These are phyloP conservation scores for Ganoderma multipileum DNA, from an alignment of 1,284 basidiomycete species.

Conservation along the genomic window DNA sequence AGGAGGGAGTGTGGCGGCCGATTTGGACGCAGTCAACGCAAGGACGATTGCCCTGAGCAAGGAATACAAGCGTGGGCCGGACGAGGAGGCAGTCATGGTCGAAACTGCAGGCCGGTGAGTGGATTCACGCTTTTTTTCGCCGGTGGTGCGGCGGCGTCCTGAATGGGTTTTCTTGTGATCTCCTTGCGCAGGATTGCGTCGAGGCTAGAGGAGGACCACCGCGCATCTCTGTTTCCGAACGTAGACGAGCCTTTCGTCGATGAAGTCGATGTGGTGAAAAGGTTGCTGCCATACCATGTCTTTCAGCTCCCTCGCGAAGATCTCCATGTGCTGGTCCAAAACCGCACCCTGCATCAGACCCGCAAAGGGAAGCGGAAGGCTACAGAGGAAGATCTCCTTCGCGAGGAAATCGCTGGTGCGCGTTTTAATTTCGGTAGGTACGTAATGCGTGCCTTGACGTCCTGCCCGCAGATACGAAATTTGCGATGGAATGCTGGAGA, in stretches of 20 bases:
- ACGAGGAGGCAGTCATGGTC: conserved; percentile 54
- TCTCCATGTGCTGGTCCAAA: conserved; percentile 40
- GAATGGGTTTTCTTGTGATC: neutral
- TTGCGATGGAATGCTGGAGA: conserved; percentile 69
- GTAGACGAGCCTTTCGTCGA: conserved; percentile 71
- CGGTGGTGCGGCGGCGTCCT: neutral
- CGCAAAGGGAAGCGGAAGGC: conserved; percentile 65
- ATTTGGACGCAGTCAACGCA: conserved; percentile 36
- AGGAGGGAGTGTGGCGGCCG: conserved; percentile 24
- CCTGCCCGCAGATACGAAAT: conserved; percentile 58
- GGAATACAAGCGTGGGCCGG: conserved; percentile 47
- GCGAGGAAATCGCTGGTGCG: conserved; percentile 64
- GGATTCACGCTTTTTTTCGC: neutral
- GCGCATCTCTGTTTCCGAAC: conserved; percentile 64
- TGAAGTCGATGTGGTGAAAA: conserved; percentile 62
- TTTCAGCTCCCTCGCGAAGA: conserved; percentile 77
- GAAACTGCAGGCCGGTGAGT: conserved; percentile 57
- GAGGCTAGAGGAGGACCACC: conserved; percentile 67
- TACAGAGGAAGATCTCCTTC: conserved; percentile 47
- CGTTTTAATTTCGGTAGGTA: conserved; percentile 5
- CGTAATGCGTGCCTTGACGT: neutral
- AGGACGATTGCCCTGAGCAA: conserved; percentile 35
- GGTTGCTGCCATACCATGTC: conserved; percentile 78
- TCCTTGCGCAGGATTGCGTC: conserved; percentile 55
- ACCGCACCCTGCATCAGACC: conserved; percentile 32